Conservation (phyloP, 2,329 filamentous ascomycete genomes). For the Cladosporium colombiae region DNA sequence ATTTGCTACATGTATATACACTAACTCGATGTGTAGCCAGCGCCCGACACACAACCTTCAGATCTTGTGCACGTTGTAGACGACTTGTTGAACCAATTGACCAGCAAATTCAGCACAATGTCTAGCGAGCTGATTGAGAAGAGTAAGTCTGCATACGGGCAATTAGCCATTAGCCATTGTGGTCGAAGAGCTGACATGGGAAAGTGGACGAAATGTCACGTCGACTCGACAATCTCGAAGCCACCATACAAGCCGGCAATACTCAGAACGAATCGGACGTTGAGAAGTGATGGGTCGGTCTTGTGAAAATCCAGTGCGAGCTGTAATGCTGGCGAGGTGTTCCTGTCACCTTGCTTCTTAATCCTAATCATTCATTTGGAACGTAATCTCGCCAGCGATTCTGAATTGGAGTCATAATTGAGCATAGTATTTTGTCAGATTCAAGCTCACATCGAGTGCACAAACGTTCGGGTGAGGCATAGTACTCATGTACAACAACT, state of each 20-base stretch:
- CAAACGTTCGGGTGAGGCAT: not conserved
- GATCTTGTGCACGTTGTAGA: slow-evolving; percentile 80
- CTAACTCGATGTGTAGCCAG: not conserved
- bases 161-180: not conserved
- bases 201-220: slow-evolving; percentile 93
- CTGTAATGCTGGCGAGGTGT: not conserved
- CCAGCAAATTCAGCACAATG: slow-evolving; percentile 80
- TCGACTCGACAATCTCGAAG: slow-evolving; percentile 79
- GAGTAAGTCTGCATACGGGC: slow-evolving; percentile 57
- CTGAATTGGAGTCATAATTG: not conserved
- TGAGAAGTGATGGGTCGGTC: slow-evolving; percentile 4
- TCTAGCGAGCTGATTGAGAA: slow-evolving; percentile 87
- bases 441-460: not conserved
- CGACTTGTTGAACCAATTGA: slow-evolving; percentile 79
- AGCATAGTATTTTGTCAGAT: not conserved
- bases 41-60: slow-evolving; percentile 52
- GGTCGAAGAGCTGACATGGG: not conserved
- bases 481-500: not conserved
- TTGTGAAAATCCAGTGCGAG: not conserved
- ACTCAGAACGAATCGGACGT: slow-evolving; percentile 26
- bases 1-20: not conserved
- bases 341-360: not conserved
- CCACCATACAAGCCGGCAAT: slow-evolving; percentile 63
- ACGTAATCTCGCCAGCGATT: not conserved
- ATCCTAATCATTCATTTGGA: not conserved